These are phyloP conservation scores for Linum usitatissimum DNA, from an alignment of 345 rosid genomes.

Conservation along the genomic window DNA sequence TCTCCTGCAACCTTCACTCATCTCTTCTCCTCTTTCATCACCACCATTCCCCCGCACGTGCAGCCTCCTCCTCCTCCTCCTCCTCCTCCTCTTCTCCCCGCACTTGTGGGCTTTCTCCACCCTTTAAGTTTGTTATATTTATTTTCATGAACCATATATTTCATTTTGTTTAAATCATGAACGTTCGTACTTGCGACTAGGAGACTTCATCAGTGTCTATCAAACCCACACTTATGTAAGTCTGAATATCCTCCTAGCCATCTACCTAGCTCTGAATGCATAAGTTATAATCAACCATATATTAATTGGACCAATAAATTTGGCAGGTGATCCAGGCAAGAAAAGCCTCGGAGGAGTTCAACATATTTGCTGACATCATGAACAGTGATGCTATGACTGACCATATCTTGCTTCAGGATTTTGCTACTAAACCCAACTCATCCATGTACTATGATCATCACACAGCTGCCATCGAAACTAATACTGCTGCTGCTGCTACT, in stretches of 20 bases:
- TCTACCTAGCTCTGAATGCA: no score
- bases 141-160: no score
- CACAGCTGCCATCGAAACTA: neutral
- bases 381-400: constrained; percentile 35
- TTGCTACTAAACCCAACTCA: constrained; percentile 23
- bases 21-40: constrained; percentile 23
- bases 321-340: constrained; percentile 76
- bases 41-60: constrained; percentile 33
- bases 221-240: constrained; percentile 71
- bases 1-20: constrained; percentile 46
- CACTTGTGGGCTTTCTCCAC: constrained; percentile 59
- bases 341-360: constrained; percentile 60
- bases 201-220: constrained; percentile 75
- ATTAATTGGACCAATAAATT: neutral
- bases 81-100: constrained; percentile 24
- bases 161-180: no score
- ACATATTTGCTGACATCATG: constrained; percentile 45
- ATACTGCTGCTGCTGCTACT: constrained; percentile 39
- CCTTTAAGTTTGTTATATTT: no score
- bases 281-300: no score
- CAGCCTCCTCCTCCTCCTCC: constrained; percentile 25
- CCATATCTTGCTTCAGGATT: constrained; percentile 29
- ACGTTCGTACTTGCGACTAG: no score
- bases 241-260: neutral
- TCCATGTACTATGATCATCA: constrained; percentile 15